phyloP scores from a whole-genome alignment of 192 early-diverging fungal species.

The Podila horticola region DNA sequence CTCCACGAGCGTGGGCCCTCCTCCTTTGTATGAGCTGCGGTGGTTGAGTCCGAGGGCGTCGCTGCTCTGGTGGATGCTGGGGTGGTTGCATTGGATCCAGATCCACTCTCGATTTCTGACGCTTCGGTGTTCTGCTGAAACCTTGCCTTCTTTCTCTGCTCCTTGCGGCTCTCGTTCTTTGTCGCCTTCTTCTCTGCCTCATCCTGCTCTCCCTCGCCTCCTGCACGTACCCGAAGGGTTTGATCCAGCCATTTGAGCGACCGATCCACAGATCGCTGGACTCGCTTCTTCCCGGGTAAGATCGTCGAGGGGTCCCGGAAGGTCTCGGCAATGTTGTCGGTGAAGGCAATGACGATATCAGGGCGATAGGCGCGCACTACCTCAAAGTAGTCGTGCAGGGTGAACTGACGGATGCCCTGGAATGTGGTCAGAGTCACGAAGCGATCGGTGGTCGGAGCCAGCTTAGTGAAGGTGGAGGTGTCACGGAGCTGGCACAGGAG shows the following conservation, averaged over 20 bases:
- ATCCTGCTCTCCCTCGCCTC: conserved; percentile 16
- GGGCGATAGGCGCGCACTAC: conserved; percentile 57
- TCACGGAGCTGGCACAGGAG: conserved; percentile 63
- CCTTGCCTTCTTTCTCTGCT: conserved; percentile 12
- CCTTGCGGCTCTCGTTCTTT: conserved; percentile 20
- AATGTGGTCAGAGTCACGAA: conserved; percentile 57
- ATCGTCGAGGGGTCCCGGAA: conserved; percentile 10
- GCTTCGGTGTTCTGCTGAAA: background rate
- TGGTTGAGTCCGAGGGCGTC: too few relatives aligned
- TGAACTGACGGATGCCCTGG: conserved; percentile 63
- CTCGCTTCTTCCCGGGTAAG: conserved; percentile 52
- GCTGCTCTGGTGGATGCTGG: too few relatives aligned
- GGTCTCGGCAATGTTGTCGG: conserved; percentile 54
- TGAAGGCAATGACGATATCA: conserved; percentile 55
- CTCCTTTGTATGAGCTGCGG: too few relatives aligned
- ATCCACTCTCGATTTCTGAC: background rate
- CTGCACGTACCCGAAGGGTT: conserved; percentile 23
- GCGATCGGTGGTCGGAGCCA: conserved; percentile 59
- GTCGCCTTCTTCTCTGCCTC: conserved; percentile 25
- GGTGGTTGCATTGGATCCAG: background rate
- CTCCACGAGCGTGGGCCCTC: conserved; percentile 9
- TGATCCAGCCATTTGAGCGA: conserved; percentile 63
- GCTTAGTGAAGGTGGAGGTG: conserved; percentile 19
- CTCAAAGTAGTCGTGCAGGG: conserved; percentile 51
- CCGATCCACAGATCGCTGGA: conserved; percentile 59